Evolutionary conservation across 768 basidiomycete species (phyloP), one percentile per base, ranked within the genome.

Genomic region (Terana coerulea): DNA sequence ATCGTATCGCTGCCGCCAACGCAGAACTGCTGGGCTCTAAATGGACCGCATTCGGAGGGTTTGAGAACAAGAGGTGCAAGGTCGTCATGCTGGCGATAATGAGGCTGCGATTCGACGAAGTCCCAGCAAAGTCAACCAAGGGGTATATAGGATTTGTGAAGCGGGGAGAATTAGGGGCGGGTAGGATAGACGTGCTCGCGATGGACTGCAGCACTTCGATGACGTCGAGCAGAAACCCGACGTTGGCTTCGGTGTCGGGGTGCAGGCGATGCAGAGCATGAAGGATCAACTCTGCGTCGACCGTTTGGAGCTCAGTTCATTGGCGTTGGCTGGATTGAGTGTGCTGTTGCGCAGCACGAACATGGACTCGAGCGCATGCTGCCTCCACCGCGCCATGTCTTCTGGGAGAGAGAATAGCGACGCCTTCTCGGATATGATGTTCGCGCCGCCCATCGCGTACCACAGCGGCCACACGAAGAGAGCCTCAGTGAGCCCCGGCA

Each of bases 391-490:
- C 36, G 76, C 73, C 37, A 73, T 67, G 15, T 76, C 75, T 9
- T 75, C 74, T 0, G 78, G 65, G 15, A 76, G 63, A 24, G 85
- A 78, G 56, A 91, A 91, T 31, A 91, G 67, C 8, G 68, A 43
- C 28, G 71, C 57, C 30, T 63, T 61, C 22, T 78, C 75, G 40
- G 71, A 68, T 28, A 65, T 64, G 50, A 70, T 65, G 56, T 74
- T 74, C 59, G 78, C 72, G n/a, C 85, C 84, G 56, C 83, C 79
- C 2, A 65, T 73, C 44, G 83, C 74, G 65, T 88, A 95, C 84
- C 84, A 88, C 62, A 89, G 84, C 2, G 94, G 92, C 87, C 88
- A 92, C 62, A 87, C 88, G 54, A 92, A 87, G 19, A 98, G 73
- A 5, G 85, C 86, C 59, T 92, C 87, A 22, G 89, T 80, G 35